Evolutionary conservation across 306 rosid species (phyloP), one percentile per base, ranked within the genome.

Genomic region (Astragalus glycyphyllos): DNA sequence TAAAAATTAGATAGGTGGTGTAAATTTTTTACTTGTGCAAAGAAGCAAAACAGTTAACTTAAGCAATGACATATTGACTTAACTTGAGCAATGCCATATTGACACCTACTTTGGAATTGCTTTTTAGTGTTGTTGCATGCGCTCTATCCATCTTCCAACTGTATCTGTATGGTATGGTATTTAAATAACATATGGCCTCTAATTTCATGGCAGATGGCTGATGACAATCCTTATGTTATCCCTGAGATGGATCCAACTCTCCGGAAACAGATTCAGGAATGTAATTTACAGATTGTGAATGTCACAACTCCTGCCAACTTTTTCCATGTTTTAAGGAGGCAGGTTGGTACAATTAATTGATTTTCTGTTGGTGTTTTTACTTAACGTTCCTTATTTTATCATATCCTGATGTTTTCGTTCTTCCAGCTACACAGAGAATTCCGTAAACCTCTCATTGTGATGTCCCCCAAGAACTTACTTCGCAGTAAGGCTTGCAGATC

Each of bases 221-320:
- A 91, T 74, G 99, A 95, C 85, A 87, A 95, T 62, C 96, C 97
- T 69, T 83, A 72, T 67, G 82, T 89, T 80, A 89, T 95, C 73
- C 99, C 99, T 61, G 99, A 91, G 85, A 95, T 95, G 99, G 99
- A 95, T 77, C 81, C 96, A 31, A 95, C 97, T 63, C 96, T 89
- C 12, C 73, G 96, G 63, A 95, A 81, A 45, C 97, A 91, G 84
- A 95, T 95, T 86, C 97, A 95, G 87, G 99, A 94, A 83, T 95
- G 97, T 81, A 95, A 95, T 80, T 86, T 89, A 92, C 97, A 95
- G 86, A 77, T 95, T 81, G 99, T 95, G 78, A 95, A 89, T 76
- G 96, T 91, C 67, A 91, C 99, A 13, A 91, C 99, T 74, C 99
- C 96, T 49, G 97, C 99, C 61, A 94, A 94, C 75, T 95, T 91